phyloP scores from a whole-genome alignment of 257 asterid genomes.

The Eucommia ulmoides region DNA sequence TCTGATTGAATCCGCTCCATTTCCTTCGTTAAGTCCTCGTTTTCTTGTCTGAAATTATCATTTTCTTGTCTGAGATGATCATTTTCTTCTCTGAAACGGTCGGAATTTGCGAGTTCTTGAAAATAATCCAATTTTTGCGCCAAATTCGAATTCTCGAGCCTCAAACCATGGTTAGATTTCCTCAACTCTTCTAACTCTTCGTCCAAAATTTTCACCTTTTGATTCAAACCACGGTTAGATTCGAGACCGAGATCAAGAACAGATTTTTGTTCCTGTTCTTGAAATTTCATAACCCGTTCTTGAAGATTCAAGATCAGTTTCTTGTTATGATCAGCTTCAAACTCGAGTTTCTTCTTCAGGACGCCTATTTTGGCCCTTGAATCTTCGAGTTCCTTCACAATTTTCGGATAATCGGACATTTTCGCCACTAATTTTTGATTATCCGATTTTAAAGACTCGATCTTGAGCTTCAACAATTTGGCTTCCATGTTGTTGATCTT shows the following conservation, averaged over 20 bases:
- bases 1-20: constrained; percentile 57
- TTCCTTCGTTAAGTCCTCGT: constrained; percentile 47
- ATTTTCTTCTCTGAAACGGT: constrained; percentile 52
- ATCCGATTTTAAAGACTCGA: constrained; percentile 58
- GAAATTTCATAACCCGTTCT: constrained; percentile 64
- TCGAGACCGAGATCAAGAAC: constrained; percentile 22
- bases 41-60: constrained; percentile 32
- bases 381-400: constrained; percentile 54
- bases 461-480: constrained; percentile 48
- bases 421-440: constrained; percentile 51
- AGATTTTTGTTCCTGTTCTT: constrained; percentile 33
- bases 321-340: constrained; percentile 58
- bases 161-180: constrained; percentile 33
- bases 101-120: constrained; percentile 38
- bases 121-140: constrained; percentile 41
- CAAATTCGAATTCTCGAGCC: constrained; percentile 46
- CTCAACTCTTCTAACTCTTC: constrained; percentile 43
- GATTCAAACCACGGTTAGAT: constrained; percentile 16
- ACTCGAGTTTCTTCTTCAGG: constrained; percentile 47
- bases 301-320: constrained; percentile 56
- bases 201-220: constrained; percentile 32
- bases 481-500: constrained; percentile 56
- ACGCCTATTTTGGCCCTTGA: constrained; percentile 56
- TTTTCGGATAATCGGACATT: constrained; percentile 52
- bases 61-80: constrained; percentile 31